Evolutionary conservation across 2,329 filamentous ascomycete genomes (phyloP).

Genomic region (Zymoseptoria brevis): DNA sequence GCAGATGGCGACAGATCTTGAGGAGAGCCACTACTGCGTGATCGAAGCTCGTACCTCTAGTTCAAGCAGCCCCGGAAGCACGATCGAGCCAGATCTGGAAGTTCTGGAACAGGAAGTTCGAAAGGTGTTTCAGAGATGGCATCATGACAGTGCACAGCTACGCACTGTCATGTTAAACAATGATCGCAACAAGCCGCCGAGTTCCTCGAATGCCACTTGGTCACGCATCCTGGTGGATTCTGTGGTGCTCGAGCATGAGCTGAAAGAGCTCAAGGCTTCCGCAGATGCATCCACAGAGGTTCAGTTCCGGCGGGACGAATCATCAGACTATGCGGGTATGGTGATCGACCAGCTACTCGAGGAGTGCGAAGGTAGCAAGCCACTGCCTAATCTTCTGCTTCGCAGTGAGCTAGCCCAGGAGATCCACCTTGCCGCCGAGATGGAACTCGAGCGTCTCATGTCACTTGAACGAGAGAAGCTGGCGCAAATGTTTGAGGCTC

Average conservation of each 20-base stretch:
- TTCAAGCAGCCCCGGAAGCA: conserved; percentile 1
- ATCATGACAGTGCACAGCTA: conserved; percentile 2
- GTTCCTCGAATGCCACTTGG: not conserved
- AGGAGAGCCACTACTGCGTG: conserved; percentile 6
- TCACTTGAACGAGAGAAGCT: conserved; percentile 8
- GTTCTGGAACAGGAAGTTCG: conserved; percentile 4
- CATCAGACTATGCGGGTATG: not conserved
- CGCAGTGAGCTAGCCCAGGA: conserved; percentile 6
- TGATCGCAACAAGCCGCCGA: not conserved
- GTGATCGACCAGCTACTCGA: not conserved
- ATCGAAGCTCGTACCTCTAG: not conserved
- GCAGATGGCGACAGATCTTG: conserved; percentile 4
- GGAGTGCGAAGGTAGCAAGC: not conserved
- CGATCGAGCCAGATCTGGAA: not conserved
- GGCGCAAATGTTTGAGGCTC: conserved; percentile 9
- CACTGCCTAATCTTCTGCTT: not conserved
- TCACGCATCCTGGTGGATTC: not conserved
- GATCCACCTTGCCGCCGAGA: not conserved
- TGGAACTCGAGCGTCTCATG: not conserved
- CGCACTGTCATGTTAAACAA: not conserved
- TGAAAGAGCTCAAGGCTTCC: not conserved
- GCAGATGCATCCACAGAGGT: not conserved
- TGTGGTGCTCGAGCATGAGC: not conserved
- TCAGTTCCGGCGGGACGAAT: not conserved
- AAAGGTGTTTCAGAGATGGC: conserved; percentile 5